Conservation (phyloP, 2,329 filamentous ascomycete species). For the Malbranchea cinnamomea region DNA sequence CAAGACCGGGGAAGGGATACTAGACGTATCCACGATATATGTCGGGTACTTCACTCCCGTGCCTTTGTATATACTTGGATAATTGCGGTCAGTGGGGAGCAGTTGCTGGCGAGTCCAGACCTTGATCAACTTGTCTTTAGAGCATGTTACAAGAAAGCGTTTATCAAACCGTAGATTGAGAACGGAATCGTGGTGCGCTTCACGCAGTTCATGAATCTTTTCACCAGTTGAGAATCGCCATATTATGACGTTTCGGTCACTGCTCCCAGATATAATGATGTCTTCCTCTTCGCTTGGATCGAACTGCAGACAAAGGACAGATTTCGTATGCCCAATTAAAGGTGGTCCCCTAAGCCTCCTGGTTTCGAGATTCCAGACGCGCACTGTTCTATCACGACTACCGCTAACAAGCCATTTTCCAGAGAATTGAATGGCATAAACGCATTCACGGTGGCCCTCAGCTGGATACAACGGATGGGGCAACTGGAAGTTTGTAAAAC, state of each 20-base stretch:
- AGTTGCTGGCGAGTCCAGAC: conserved; percentile 74
- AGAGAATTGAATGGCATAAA: conserved; percentile 87
- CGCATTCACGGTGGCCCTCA: conserved; percentile 81
- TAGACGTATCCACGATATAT: conserved; percentile 39
- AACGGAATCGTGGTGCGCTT: conserved; percentile 79
- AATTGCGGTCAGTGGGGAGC: conserved; percentile 30
- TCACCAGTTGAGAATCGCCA: conserved; percentile 90
- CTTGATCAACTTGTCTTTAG: conserved; percentile 94
- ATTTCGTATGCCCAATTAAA: conserved; percentile 62
- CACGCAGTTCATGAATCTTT: conserved; percentile 57
- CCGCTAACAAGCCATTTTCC: conserved; percentile 80
- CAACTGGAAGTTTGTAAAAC: conserved; percentile 74
- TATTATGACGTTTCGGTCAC: conserved; percentile 76
- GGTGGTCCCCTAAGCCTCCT: conserved; percentile 62
- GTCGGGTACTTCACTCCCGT: conserved; percentile 33
- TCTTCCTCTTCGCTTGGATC: conserved; percentile 78
- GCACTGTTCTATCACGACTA: conserved; percentile 73
- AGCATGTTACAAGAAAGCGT: conserved; percentile 85
- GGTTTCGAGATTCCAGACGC: conserved; percentile 80
- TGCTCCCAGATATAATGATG: conserved; percentile 87
- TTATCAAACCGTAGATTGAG: conserved; percentile 87
- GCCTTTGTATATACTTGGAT: conserved; percentile 28
- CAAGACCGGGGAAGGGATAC: conserved; percentile 25
- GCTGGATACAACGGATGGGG: conserved; percentile 66
- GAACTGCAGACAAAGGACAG: conserved; percentile 89